Percentiles rank a stretch among this genome's conserved stretches.
Conservation (phyloP, 306 rosid genomes). For the apple (Malus domestica) region ASM211411v1 NC_041791.1:37354501-37355000, state of each 20-base stretch:
- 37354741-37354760: neutral
- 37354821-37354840: conserved; percentile 25
- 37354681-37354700: conserved; percentile 19
- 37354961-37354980: conserved; percentile 7
- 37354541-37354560: neutral
- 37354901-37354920: neutral
- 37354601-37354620: conserved; percentile 11
- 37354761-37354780: neutral
- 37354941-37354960: conserved; percentile 34
- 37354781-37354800: neutral
- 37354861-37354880: conserved; percentile 8
- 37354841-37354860: conserved; percentile 43
- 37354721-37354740: neutral
- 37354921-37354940: conserved; percentile 16
- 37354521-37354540: neutral
- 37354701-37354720: neutral
- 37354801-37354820: conserved; percentile 4
- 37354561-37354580: neutral
- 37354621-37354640: neutral
- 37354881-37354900: neutral
- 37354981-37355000: conserved; percentile 9
- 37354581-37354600: neutral
- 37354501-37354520: neutral
- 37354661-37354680: neutral
- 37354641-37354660: neutral